Base-by-base conservation (phyloP, 2,329 filamentous ascomycete genomes). In the Xylaria multiplex region DNA sequence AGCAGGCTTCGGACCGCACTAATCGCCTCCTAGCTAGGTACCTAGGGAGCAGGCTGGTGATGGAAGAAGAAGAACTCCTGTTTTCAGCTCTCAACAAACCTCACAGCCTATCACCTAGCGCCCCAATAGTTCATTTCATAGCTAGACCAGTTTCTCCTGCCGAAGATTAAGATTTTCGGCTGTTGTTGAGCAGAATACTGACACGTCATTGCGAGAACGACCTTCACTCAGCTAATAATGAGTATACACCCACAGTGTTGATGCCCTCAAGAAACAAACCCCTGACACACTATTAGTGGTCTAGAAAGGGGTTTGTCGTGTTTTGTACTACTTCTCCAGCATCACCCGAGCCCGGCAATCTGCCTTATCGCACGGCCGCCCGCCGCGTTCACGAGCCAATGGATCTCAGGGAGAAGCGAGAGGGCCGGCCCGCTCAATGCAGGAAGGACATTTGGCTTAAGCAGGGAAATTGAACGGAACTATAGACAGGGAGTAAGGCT, bases 361-460 rank as follows among this genome's bases (percentile, higher is more conserved):
- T 70, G 64, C 67, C 58, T 69, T 61, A 60, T 42, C 37, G 11
- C 54, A 55, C 65, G 67, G 69, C 54, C 64, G 27, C 52, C 55
- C 67, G 68, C 64, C 55, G 59, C 43, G 48, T 49, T 22, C 46
- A 45, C 50, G 50, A 64, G 50, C 69, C 69, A 67, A 70, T 67
- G 22, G 53, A 62, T 66, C 55, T 62, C 43, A 40, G 48, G 57
- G 32, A 55, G 58, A 68, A 70, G 65, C 65, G 65, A 68, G 54
- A 50, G 43, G 27, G 27, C 53, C 62, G 52, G 56, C n/a, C 59
- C 59, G 56, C 63, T 49, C 35, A 62, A 45, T 59, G 48, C 49
- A 55, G 16, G 37, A 55, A 42, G 42, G 6, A 13, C 55, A 52
- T 46, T 43, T 56, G 14, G 27, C 30, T 27, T n/a, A 22, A 24